Conservation (phyloP, 768 basidiomycete genomes). For the Mycena crocata region DNA sequence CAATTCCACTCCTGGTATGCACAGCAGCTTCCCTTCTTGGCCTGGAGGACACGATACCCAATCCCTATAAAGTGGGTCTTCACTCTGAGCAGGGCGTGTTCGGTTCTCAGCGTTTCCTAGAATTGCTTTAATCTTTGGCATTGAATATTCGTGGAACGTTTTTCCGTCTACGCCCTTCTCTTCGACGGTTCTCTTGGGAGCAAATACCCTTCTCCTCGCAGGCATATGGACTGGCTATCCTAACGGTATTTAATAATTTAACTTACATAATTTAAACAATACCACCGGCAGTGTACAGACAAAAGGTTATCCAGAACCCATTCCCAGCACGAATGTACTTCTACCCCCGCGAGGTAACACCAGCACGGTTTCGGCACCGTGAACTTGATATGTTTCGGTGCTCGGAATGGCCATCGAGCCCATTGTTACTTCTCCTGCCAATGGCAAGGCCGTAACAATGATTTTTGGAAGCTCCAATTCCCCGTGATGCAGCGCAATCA, state of each 20-base stretch:
- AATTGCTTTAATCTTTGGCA: conserved; percentile 63
- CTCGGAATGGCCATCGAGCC: conserved; percentile 69
- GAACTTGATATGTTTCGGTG: conserved; percentile 84
- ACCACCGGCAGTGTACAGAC: not conserved
- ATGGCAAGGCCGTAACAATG: conserved; percentile 68
- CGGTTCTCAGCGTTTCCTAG: conserved; percentile 50
- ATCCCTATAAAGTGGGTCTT: conserved; percentile 66
- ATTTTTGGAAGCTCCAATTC: conserved; percentile 83
- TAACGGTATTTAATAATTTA: conserved; percentile 29
- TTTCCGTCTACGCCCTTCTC: conserved; percentile 83
- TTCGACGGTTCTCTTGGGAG: conserved; percentile 64
- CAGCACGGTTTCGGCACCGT: conserved; percentile 84
- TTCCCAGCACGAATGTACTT: conserved; percentile 83
- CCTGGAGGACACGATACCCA: conserved; percentile 80
- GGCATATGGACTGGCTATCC: conserved; percentile 56
- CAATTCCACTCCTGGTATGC: conserved; percentile 99
- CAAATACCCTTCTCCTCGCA: conserved; percentile 62
- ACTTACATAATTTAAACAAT: conserved; percentile 7
- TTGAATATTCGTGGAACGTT: conserved; percentile 91
- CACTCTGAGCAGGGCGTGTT: conserved; percentile 13
- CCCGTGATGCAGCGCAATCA: conserved; percentile 91
- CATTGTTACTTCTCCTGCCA: conserved; percentile 65
- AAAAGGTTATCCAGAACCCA: conserved; percentile 58
- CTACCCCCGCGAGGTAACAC: conserved; percentile 87
- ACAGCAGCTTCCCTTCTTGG: conserved; percentile 86